Conservation (phyloP, 257 asterid species). For the Anisodus acutangulus region DNA sequence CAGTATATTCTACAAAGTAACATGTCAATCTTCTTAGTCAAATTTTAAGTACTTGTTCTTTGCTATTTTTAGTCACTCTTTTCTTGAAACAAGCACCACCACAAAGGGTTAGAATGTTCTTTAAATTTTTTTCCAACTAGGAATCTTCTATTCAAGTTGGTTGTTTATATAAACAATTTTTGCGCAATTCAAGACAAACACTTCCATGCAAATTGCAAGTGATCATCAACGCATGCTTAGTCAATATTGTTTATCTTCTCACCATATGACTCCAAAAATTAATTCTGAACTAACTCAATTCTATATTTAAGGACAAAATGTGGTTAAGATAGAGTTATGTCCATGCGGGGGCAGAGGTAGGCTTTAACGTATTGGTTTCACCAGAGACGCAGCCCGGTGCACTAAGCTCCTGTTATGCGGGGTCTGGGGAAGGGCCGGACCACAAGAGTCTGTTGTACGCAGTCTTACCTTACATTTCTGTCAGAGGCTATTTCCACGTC, state of each 20-base stretch:
- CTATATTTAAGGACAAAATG: no score
- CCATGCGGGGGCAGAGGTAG: no score
- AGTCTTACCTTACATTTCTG: no score
- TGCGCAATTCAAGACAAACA: not conserved
- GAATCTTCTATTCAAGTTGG: slow-evolving; percentile 1
- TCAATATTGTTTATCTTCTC: not conserved
- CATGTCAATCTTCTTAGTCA: not conserved
- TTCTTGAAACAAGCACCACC: not conserved
- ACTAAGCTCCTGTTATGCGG: no score
- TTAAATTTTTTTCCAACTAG: no score
- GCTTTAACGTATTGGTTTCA: no score
- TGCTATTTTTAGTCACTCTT: not conserved
- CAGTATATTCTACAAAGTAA: not conserved
- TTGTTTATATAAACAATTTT: not conserved
- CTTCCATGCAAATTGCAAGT: not conserved
- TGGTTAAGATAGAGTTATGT: no score
- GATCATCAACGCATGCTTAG: not conserved
- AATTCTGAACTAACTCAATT: no score
- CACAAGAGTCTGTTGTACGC: no score
- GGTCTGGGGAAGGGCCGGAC: no score
- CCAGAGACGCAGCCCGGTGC: no score
- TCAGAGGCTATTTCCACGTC: no score
- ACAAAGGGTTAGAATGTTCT: not conserved
- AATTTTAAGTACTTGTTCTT: not conserved
- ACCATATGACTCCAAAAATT: not conserved